phyloP scores from a whole-genome alignment of 495 filamentous ascomycete genomes.

The Pyrenopolyporus hunteri region DNA sequence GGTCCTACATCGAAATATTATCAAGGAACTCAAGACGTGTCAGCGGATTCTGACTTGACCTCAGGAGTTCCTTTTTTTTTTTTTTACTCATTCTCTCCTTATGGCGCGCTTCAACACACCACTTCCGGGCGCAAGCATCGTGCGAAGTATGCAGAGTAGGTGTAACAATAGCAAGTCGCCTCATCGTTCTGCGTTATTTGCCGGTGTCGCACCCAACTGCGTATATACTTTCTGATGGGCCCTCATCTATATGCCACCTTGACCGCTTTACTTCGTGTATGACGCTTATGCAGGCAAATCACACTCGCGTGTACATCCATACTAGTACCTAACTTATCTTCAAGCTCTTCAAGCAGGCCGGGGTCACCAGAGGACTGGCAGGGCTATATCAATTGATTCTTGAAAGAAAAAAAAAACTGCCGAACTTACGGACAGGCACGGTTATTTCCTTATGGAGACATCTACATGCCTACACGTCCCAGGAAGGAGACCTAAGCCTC shows the following conservation, averaged over 20 bases:
- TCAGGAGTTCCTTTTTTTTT: too few relatives aligned
- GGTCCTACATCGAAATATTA: too few relatives aligned
- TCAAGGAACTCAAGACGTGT: too few relatives aligned
- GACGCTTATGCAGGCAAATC: constrained; percentile 5
- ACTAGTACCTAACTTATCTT: too few relatives aligned
- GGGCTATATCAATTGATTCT: constrained; percentile 30
- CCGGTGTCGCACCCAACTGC: constrained; percentile 2
- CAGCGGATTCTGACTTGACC: too few relatives aligned
- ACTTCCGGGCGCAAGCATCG: neutral
- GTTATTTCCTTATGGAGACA: constrained; percentile 5
- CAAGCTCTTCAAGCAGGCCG: too few relatives aligned
- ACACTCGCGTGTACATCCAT: constrained; percentile 11
- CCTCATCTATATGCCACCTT: neutral
- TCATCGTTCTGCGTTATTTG: constrained; percentile 15
- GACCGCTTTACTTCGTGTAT: neutral
- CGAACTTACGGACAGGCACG: constrained; percentile 11
- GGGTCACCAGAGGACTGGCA: constrained; percentile 25
- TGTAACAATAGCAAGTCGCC: neutral
- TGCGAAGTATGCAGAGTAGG: neutral
- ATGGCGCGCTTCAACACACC: neutral
- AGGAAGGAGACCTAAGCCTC: constrained; percentile 4
- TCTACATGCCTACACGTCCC: neutral
- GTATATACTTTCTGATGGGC: neutral
- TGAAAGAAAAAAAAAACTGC: constrained; percentile 29
- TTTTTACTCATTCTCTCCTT: too few relatives aligned